Percentiles rank a stretch among this genome's conserved stretches.
Conservation (phyloP, 2,329 filamentous ascomycete species). For the Penicillium freii region DNA sequence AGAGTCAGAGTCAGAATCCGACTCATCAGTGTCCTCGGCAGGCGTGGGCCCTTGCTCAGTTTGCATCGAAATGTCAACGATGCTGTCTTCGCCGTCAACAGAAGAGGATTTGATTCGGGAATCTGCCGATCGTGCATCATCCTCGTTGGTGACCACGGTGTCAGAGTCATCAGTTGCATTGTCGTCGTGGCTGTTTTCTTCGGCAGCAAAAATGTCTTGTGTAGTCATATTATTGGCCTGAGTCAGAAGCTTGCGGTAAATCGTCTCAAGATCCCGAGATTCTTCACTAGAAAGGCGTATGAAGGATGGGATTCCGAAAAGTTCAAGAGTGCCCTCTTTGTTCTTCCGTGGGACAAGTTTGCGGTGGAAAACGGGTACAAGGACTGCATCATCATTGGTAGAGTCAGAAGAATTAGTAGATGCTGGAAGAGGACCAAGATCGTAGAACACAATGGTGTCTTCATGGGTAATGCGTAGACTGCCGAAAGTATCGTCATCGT, state of each 20-base stretch:
- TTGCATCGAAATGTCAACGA: conserved; percentile 86
- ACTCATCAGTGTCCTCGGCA: conserved; percentile 16
- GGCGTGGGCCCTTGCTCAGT: conserved; percentile 49
- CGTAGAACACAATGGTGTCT: conserved; percentile 69
- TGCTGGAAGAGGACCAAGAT: conserved; percentile 63
- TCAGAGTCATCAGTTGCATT: conserved; percentile 61
- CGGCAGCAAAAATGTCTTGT: conserved; percentile 59
- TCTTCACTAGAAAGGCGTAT: conserved; percentile 75
- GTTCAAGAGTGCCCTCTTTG: conserved; percentile 24
- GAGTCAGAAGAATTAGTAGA: background rate
- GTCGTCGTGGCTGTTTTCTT: conserved; percentile 51
- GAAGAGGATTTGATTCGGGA: conserved; percentile 73
- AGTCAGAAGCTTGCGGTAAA: conserved; percentile 76
- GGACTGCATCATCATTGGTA: conserved; percentile 42
- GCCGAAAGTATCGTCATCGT: conserved; percentile 60
- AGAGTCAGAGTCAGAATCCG: conserved; percentile 11
- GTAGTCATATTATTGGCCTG: conserved; percentile 76
- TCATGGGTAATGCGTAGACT: conserved; percentile 64
- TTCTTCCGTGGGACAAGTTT: conserved; percentile 25
- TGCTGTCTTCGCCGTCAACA: conserved; percentile 81
- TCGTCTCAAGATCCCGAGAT: conserved; percentile 64
- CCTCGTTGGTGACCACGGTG: conserved; percentile 62
- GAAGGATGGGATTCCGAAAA: conserved; percentile 54
- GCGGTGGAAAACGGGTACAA: conserved; percentile 51
- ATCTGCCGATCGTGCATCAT: conserved; percentile 64